Conservation (phyloP, 805 yeast species). For the Teunomyces barrocoloradensis region DNA sequence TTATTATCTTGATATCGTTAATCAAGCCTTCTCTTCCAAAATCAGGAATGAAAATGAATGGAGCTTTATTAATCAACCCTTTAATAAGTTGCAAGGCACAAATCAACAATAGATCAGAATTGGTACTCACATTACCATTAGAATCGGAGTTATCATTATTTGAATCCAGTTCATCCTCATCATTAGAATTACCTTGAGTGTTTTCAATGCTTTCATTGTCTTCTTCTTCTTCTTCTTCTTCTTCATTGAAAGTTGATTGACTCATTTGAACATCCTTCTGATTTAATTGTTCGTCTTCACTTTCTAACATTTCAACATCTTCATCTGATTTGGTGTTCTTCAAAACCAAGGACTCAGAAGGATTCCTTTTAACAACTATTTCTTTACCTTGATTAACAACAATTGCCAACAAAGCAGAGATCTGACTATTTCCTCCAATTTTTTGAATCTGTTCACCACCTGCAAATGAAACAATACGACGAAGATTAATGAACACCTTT, state of each 20-base stretch:
- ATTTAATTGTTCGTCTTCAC: slow-evolving; percentile 5
- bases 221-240: not conserved
- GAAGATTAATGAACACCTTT: slow-evolving; percentile 50
- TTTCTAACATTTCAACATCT: slow-evolving; percentile 11
- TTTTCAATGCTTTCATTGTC: slow-evolving; percentile 3
- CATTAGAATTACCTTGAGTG: not conserved
- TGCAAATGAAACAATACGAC: slow-evolving; percentile 47
- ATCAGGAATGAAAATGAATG: slow-evolving; percentile 41
- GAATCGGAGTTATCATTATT: not conserved
- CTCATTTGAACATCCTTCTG: not conserved
- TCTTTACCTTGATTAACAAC: slow-evolving; percentile 54
- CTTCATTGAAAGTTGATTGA: slow-evolving; percentile 3
- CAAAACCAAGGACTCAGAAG: not conserved
- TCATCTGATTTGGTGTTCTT: slow-evolving; percentile 4
- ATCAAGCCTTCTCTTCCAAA: slow-evolving; percentile 76
- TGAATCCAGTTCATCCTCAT: slow-evolving; percentile 11
- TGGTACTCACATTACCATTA: not conserved
- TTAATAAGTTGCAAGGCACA: slow-evolving; percentile 52
- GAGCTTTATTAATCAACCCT: slow-evolving; percentile 41
- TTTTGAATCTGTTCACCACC: slow-evolving; percentile 24
- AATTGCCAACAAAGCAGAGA: slow-evolving; percentile 56
- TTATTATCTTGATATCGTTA: slow-evolving; percentile 43
- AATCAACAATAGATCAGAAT: slow-evolving; percentile 41
- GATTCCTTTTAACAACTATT: slow-evolving; percentile 12
- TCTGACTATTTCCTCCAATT: slow-evolving; percentile 30